Percentiles rank a stretch among this genome's conserved stretches.
These are phyloP conservation scores for Fusarium lateritium DNA, from an alignment of 2,329 filamentous ascomycete species.

Conservation along the genomic window DNA sequence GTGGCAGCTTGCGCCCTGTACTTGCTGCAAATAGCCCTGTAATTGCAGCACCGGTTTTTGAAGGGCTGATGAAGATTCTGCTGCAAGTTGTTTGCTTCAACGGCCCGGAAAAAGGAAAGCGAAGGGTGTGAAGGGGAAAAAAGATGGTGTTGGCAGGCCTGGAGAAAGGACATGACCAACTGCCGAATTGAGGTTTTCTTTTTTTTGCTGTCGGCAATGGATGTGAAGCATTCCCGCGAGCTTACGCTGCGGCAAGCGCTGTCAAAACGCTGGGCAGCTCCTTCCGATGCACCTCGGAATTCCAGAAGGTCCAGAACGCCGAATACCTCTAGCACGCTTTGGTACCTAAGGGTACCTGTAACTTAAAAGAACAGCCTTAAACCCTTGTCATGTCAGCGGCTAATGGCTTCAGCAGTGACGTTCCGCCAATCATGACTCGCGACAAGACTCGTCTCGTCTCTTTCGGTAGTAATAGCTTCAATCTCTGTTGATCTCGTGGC, in stretches of 20 bases:
- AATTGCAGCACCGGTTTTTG: background rate
- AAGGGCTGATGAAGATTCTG: conserved; percentile 5
- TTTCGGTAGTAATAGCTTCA: background rate
- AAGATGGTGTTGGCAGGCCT: background rate
- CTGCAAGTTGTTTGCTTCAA: background rate
- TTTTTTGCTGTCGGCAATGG: background rate
- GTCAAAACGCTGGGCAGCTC: conserved; percentile 7
- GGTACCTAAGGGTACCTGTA: background rate
- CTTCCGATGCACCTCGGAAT: conserved; percentile 30
- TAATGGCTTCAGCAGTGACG: conserved; percentile 5
- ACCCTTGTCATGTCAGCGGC: conserved; percentile 2
- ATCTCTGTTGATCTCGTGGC: background rate
- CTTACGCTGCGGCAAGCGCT: conserved; percentile 3
- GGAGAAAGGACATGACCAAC: background rate
- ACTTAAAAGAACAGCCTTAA: background rate
- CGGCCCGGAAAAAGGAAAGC: conserved; percentile 2
- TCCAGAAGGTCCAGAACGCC: conserved; percentile 37
- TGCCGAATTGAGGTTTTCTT: background rate
- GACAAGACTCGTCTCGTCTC: background rate
- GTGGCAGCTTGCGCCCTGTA: conserved; percentile 23
- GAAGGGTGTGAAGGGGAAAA: background rate
- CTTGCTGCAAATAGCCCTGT: conserved; percentile 9
- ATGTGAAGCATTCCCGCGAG: background rate
- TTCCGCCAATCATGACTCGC: conserved; percentile 26
- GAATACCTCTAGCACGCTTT: background rate